These are phyloP conservation scores for Candida mattraensis DNA, from an alignment of 805 yeast genomes.

Conservation along the genomic window DNA sequence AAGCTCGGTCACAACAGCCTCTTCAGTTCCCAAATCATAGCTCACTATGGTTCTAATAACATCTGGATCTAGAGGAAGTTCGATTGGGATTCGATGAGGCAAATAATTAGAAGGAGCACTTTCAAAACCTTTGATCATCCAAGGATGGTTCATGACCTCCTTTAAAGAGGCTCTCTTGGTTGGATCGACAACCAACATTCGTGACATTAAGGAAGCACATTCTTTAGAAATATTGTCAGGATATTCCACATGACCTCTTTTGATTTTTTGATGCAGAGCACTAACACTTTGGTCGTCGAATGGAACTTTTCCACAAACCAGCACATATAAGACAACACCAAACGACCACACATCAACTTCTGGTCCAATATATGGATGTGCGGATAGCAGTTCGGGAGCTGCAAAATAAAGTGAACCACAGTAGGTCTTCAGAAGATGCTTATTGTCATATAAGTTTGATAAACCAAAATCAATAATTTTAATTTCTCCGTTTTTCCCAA, in stretches of 20 bases:
- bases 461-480: conserved; percentile 96
- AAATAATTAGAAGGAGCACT: conserved; percentile 66
- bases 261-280: conserved; percentile 89
- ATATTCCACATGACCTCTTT: conserved; percentile 88
- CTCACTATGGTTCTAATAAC: conserved; percentile 75
- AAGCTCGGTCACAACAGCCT: conserved; percentile 56
- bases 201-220: conserved; percentile 73
- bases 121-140: conserved; percentile 92
- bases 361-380: conserved; percentile 92
- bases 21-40: conserved; percentile 75
- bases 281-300: conserved; percentile 94
- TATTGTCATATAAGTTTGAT: conserved; percentile 77
- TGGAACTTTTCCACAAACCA: conserved; percentile 97
- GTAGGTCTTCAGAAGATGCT: conserved; percentile 78
- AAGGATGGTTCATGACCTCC: conserved; percentile 85
- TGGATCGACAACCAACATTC: conserved; percentile 94
- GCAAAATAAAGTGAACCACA: conserved; percentile 98
- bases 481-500: conserved; percentile 88
- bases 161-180: conserved; percentile 70
- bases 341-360: conserved; percentile 98
- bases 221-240: conserved; percentile 79
- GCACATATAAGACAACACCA: conserved; percentile 92
- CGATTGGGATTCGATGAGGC: conserved; percentile 76
- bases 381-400: conserved; percentile 93
- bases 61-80: conserved; percentile 61